These are phyloP conservation scores for Stylosanthes scabra DNA, from an alignment of 331 rosid species.

Conservation along the genomic window DNA sequence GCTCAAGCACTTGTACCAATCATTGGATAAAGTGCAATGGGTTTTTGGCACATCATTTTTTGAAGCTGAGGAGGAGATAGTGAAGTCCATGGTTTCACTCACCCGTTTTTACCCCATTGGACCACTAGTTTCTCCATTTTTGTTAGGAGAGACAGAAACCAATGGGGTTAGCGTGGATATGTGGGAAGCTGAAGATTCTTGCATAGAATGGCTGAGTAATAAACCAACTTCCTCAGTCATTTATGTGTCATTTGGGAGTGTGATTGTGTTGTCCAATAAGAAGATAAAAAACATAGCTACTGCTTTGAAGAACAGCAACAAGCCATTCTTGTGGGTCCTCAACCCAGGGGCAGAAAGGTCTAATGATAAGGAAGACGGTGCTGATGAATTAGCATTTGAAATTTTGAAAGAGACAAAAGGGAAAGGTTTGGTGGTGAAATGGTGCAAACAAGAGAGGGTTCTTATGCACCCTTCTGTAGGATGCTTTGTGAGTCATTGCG, in stretches of 20 bases:
- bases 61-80: conserved; percentile 58
- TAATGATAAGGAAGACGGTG: not conserved
- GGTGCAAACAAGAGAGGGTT: conserved; percentile 74
- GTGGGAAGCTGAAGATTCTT: conserved; percentile 58
- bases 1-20: not conserved
- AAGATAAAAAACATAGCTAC: conserved; percentile 47
- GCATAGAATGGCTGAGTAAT: conserved; percentile 53
- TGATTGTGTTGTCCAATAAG: conserved; percentile 37
- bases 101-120: conserved; percentile 54
- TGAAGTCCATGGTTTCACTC: conserved; percentile 48
- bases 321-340: conserved; percentile 61
- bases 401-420: conserved; percentile 52
- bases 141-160: conserved; percentile 51
- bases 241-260: conserved; percentile 63
- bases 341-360: conserved; percentile 33
- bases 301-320: conserved; percentile 53
- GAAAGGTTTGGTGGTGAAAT: conserved; percentile 53
- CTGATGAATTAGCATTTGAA: conserved; percentile 31
- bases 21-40: conserved; percentile 53
- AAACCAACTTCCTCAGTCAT: conserved; percentile 46
- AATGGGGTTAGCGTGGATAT: conserved; percentile 41
- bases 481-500: conserved; percentile 67
- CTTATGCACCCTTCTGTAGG: conserved; percentile 62
- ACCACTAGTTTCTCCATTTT: conserved; percentile 57
- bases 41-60: conserved; percentile 56